A percentile compares a stretch with the other conserved stretches of the same genome.
Conservation (phyloP, 305 asterid species). For the Fraxinus baroniana region DNA sequence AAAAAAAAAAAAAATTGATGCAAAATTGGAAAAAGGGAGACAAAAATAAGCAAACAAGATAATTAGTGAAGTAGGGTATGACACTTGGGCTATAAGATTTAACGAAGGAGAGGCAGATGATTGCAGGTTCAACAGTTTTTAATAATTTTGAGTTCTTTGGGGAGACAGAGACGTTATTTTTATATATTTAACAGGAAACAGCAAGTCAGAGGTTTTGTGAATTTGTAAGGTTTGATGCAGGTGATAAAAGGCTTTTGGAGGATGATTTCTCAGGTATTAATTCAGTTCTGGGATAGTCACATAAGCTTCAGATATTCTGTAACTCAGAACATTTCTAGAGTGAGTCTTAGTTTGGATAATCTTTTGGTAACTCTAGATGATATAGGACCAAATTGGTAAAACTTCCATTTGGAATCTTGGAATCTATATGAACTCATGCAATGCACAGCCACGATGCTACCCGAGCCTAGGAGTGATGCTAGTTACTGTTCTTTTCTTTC, state of each 20-base stretch:
- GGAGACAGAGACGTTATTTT: background rate
- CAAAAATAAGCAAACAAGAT: background rate
- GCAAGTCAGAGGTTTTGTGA: background rate
- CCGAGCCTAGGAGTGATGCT: background rate
- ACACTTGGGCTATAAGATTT: background rate
- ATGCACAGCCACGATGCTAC: background rate
- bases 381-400: background rate
- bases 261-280: background rate
- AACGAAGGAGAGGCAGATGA: background rate
- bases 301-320: background rate
- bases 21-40: background rate
- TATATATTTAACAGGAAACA: background rate
- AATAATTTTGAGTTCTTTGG: background rate
- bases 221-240: background rate
- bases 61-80: background rate
- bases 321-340: background rate
- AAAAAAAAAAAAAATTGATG: background rate
- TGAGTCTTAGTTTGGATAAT: background rate
- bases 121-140: background rate
- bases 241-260: background rate
- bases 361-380: background rate
- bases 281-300: background rate
- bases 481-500: background rate
- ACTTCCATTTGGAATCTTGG: background rate
- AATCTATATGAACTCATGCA: background rate